Conservation (phyloP, 176 grass and related monocot genomes). For the Tillandsia fasciculata region DNA sequence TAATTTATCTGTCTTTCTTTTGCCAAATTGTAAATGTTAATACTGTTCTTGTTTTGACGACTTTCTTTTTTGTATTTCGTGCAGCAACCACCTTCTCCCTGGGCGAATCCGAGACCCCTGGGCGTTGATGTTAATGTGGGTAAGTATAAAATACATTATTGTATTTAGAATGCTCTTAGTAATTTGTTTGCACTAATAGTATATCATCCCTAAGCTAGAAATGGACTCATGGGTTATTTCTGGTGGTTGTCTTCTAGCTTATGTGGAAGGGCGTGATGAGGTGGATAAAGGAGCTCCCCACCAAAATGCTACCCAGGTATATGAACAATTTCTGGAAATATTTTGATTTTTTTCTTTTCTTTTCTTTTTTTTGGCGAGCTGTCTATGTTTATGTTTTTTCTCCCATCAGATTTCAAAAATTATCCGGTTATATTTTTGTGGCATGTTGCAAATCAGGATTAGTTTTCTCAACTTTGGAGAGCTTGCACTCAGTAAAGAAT, state of each 20-base stretch:
- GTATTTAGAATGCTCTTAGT: background rate
- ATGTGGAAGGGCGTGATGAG: conserved; percentile 72
- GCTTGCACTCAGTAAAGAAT: too few relatives aligned
- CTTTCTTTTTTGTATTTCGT: conserved; percentile 5
- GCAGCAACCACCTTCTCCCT: conserved; percentile 82
- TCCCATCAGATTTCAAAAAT: too few relatives aligned
- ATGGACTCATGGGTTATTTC: background rate
- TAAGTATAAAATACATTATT: conserved; percentile 30
- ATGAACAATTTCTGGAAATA: background rate
- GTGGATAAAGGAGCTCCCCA: conserved; percentile 43
- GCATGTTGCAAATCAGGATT: too few relatives aligned
- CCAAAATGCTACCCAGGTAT: conserved; percentile 63
- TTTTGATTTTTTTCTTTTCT: background rate
- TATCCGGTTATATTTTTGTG: too few relatives aligned
- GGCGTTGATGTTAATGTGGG: conserved; percentile 91
- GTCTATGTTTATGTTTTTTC: too few relatives aligned
- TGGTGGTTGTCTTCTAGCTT: conserved; percentile 33
- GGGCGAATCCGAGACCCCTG: conserved; percentile 60
- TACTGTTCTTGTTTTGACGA: too few relatives aligned
- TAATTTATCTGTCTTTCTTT: background rate
- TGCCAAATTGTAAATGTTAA: background rate
- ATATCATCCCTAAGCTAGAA: background rate
- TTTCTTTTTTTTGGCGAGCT: too few relatives aligned
- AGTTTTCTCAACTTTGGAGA: too few relatives aligned
- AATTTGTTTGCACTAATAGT: background rate